Percentiles rank a stretch among this genome's conserved stretches.
Evolutionary conservation across 164 flowering plant genomes (phyloP).

Genomic region (Macadamia tetraphylla): DNA sequence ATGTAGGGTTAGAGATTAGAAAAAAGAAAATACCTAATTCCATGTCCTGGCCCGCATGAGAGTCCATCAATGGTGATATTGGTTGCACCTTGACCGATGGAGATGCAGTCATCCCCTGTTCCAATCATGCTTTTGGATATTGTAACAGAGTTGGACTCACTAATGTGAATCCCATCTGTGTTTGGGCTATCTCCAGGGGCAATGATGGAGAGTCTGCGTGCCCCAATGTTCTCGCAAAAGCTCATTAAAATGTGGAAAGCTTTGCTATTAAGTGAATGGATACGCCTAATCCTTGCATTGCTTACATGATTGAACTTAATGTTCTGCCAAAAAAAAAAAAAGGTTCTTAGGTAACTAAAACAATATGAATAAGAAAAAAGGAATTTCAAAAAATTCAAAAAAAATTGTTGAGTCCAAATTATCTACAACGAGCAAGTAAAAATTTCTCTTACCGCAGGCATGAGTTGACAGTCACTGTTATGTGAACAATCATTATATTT

Average conservation of each 20-base stretch:
- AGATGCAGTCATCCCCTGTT: slow-evolving; percentile 52
- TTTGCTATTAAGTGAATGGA: slow-evolving; percentile 34
- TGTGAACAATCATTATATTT: slow-evolving; percentile 21
- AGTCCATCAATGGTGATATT: slow-evolving; percentile 23
- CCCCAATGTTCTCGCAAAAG: slow-evolving; percentile 14
- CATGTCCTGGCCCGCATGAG: slow-evolving; percentile 52
- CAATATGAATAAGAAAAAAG: too few species aligned
- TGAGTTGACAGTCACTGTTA: slow-evolving; percentile 19
- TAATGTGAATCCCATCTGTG: slow-evolving; percentile 50
- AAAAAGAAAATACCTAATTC: slow-evolving; percentile 34
- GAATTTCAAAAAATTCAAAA: too few species aligned
- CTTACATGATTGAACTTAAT: slow-evolving; percentile 26
- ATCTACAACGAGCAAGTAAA: too few species aligned
- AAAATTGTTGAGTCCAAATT: neutral
- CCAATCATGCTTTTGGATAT: slow-evolving; percentile 20
- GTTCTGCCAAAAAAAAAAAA: slow-evolving; percentile 22
- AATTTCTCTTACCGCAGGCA: slow-evolving; percentile 31
- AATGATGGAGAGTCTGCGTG: slow-evolving; percentile 11
- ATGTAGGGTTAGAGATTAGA: neutral
- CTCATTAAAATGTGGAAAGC: slow-evolving; percentile 32
- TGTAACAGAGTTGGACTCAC: slow-evolving; percentile 25
- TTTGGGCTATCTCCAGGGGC: slow-evolving; percentile 54
- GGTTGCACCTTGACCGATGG: slow-evolving; percentile 30
- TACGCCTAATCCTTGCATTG: slow-evolving; percentile 25
- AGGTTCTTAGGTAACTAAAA: too few species aligned